A percentile compares a stretch with the other conserved stretches of the same genome.
Evolutionary conservation across 2,329 filamentous ascomycete genomes (phyloP).

Genomic region (Diaporthe velutina): DNA sequence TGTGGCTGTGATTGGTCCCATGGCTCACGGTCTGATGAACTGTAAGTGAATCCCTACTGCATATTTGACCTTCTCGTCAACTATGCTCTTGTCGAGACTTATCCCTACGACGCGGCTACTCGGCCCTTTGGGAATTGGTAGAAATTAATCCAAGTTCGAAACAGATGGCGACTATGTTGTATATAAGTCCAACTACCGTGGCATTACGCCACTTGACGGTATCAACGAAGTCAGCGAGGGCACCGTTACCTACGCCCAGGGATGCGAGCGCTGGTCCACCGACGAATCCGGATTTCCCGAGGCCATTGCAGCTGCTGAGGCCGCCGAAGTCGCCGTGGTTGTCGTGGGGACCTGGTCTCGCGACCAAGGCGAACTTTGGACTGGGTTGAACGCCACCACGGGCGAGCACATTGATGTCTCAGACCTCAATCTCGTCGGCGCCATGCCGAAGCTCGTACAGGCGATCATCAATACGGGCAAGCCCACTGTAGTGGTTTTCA

Average conservation of each 20-base stretch:
- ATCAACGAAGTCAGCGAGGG: conserved; percentile 72
- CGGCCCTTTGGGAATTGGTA: neutral
- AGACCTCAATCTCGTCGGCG: conserved; percentile 75
- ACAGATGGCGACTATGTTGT: conserved; percentile 81
- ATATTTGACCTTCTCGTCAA: neutral
- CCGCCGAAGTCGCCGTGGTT: conserved; percentile 79
- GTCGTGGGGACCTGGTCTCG: conserved; percentile 82
- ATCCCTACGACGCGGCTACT: neutral
- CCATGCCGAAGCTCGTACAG: conserved; percentile 75
- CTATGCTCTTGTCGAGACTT: neutral
- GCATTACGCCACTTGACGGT: conserved; percentile 78
- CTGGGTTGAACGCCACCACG: conserved; percentile 78
- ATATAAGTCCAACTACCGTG: conserved; percentile 71
- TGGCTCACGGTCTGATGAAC: conserved; percentile 80
- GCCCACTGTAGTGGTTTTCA: conserved; percentile 77
- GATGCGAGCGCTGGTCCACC: conserved; percentile 80
- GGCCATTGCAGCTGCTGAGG: conserved; percentile 74
- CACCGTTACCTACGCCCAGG: conserved; percentile 75
- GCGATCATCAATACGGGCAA: conserved; percentile 77
- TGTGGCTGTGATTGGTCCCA: conserved; percentile 80
- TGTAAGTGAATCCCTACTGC: conserved; percentile 42
- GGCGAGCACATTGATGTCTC: conserved; percentile 80
- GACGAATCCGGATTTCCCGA: conserved; percentile 76
- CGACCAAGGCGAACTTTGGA: conserved; percentile 80
- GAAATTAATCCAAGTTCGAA: conserved; percentile 16